Evolutionary conservation across 2,329 filamentous ascomycete genomes (phyloP).

Genomic region (Aaosphaeria pasadenensis): DNA sequence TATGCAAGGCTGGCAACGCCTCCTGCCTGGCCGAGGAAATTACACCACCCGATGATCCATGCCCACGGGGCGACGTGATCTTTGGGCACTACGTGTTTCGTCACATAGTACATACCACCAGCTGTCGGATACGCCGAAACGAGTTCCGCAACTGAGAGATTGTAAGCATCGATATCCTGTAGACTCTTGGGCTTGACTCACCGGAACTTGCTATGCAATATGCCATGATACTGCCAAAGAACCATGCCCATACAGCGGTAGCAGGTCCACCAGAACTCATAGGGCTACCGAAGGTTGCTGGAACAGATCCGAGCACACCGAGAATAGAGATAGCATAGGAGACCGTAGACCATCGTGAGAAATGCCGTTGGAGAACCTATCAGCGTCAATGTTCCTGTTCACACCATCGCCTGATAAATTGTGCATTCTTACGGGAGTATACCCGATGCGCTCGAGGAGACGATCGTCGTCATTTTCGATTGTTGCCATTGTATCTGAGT

Average conservation of each 20-base stretch:
- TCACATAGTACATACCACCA: slow-evolving; percentile 67
- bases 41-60: slow-evolving; percentile 67
- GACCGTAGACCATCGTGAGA: slow-evolving; percentile 65
- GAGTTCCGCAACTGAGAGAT: slow-evolving; percentile 55
- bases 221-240: slow-evolving; percentile 62
- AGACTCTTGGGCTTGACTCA: slow-evolving; percentile 14
- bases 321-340: slow-evolving; percentile 66
- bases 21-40: slow-evolving; percentile 62
- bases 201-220: slow-evolving; percentile 62
- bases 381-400: neutral
- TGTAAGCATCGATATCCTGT: slow-evolving; percentile 6
- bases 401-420: neutral
- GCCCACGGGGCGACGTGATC: slow-evolving; percentile 62
- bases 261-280: slow-evolving; percentile 59
- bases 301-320: slow-evolving; percentile 63
- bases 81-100: slow-evolving; percentile 61
- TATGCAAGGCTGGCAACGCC: slow-evolving; percentile 63
- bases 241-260: slow-evolving; percentile 65
- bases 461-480: slow-evolving; percentile 59
- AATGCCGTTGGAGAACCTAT: slow-evolving; percentile 60
- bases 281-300: slow-evolving; percentile 60
- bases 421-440: slow-evolving; percentile 52
- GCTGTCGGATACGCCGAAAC: slow-evolving; percentile 66
- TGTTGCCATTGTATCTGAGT: slow-evolving; percentile 40
- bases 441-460: slow-evolving; percentile 59